Conservation (phyloP, 495 filamentous ascomycete genomes). For the Parathielavia appendiculata region DNA sequence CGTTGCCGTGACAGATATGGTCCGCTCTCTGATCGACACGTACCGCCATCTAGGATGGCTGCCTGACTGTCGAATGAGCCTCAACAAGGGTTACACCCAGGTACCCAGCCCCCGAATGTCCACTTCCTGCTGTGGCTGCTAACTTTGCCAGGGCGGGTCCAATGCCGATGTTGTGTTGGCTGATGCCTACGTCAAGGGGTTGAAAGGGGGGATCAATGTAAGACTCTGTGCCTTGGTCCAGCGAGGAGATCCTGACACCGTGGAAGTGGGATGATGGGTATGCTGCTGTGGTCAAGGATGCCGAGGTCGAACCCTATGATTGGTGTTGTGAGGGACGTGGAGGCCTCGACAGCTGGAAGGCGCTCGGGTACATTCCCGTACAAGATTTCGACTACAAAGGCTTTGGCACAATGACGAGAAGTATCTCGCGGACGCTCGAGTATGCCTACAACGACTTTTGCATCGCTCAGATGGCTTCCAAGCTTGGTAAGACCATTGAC, state of each 20-base stretch:
- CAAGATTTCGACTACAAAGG: slow-evolving; percentile 65
- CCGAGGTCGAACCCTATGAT: slow-evolving; percentile 65
- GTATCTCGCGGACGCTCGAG: slow-evolving; percentile 67
- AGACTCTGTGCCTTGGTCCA: neutral
- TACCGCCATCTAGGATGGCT: slow-evolving; percentile 66
- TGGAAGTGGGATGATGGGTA: slow-evolving; percentile 61
- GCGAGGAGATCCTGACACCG: neutral
- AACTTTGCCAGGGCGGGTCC: slow-evolving; percentile 53
- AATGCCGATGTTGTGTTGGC: slow-evolving; percentile 73
- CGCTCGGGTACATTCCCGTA: slow-evolving; percentile 61
- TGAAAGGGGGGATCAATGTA: slow-evolving; percentile 56
- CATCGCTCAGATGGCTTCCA: slow-evolving; percentile 58
- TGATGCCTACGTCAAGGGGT: slow-evolving; percentile 65
- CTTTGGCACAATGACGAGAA: slow-evolving; percentile 63
- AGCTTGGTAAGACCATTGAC: slow-evolving; percentile 49
- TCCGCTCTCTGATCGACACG: slow-evolving; percentile 66
- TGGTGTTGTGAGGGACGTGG: slow-evolving; percentile 69
- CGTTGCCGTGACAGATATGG: slow-evolving; percentile 56
- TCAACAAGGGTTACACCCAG: slow-evolving; percentile 69
- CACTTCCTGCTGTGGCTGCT: neutral
- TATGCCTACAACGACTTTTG: slow-evolving; percentile 77
- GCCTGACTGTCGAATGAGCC: slow-evolving; percentile 59
- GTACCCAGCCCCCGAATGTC: neutral
- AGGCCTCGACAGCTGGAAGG: slow-evolving; percentile 63
- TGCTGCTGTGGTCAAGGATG: slow-evolving; percentile 68